Conservation (phyloP, 2,329 filamentous ascomycete genomes). For the Cladorrhinum sp. region DNA sequence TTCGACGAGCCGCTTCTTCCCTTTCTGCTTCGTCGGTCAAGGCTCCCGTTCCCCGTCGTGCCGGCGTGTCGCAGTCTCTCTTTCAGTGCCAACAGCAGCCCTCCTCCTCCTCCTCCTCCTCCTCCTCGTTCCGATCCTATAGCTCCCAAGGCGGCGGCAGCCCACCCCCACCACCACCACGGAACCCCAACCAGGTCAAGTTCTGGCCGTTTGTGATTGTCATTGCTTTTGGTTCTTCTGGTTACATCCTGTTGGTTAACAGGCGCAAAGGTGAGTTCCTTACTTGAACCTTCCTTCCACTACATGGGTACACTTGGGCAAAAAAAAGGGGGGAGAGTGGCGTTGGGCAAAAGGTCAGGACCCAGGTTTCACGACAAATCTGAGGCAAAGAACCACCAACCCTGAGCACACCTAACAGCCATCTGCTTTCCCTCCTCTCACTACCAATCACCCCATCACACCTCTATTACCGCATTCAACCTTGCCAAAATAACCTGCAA, state of each 20-base stretch:
- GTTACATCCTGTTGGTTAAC: constrained; percentile 51
- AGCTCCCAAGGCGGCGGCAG: constrained; percentile 23
- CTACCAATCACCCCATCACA: constrained; percentile 1
- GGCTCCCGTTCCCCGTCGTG: constrained; percentile 2
- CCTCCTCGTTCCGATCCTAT: constrained; percentile 23
- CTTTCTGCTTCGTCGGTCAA: not conserved
- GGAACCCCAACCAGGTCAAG: constrained; percentile 39
- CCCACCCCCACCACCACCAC: constrained; percentile 19
- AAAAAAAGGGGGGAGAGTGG: not conserved
- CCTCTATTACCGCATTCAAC: not conserved
- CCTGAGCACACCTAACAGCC: not conserved
- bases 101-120: no score
- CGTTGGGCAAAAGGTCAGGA: not conserved
- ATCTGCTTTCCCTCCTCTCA: not conserved
- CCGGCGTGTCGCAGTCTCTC: not conserved
- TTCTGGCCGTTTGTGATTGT: constrained; percentile 57
- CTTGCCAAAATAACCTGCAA: not conserved
- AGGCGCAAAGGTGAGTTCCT: constrained; percentile 44
- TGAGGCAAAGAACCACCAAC: not conserved
- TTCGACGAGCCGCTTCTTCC: constrained; percentile 14
- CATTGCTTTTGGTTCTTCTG: constrained; percentile 46
- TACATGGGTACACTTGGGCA: not conserved
- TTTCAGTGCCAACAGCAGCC: constrained; percentile 12
- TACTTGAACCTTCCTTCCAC: not conserved
- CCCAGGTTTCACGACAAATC: not conserved